A percentile compares a stretch with the other conserved stretches of the same genome.
These are phyloP conservation scores for Trichoderma sp. DNA, from an alignment of 2,329 filamentous ascomycete species.

Conservation along the genomic window DNA sequence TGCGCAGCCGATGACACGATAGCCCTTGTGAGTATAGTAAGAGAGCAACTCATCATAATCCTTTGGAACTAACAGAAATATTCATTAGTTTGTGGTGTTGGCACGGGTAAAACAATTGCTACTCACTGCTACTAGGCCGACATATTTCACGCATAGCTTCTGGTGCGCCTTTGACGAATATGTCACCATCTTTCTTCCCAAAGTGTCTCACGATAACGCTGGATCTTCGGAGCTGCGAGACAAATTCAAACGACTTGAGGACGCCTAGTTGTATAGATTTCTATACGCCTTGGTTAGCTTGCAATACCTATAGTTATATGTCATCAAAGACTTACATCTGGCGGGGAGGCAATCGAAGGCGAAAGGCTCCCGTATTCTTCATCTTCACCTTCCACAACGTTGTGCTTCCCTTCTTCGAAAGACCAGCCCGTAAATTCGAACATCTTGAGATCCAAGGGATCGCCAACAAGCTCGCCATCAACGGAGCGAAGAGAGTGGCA, in stretches of 20 bases:
- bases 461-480: constrained; percentile 84
- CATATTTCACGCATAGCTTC: constrained; percentile 97
- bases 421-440: constrained; percentile 94
- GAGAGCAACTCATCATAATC: constrained; percentile 89
- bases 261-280: constrained; percentile 80
- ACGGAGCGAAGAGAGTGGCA: constrained; percentile 88
- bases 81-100: not conserved
- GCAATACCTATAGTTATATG: not conserved
- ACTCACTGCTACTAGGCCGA: constrained; percentile 70
- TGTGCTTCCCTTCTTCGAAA: constrained; percentile 82
- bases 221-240: constrained; percentile 85
- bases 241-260: constrained; percentile 88
- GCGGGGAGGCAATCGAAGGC: constrained; percentile 86
- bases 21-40: constrained; percentile 93
- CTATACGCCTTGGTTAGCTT: constrained; percentile 25
- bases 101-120: not conserved
- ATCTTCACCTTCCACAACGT: constrained; percentile 60
- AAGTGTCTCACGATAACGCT: constrained; percentile 91
- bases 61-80: constrained; percentile 57
- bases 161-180: constrained; percentile 95
- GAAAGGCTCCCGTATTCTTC: constrained; percentile 74
- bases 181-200: constrained; percentile 75
- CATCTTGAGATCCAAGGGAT: constrained; percentile 96
- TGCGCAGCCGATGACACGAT: constrained; percentile 93
- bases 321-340: constrained; percentile 41